Evolutionary conservation across 2,329 filamentous ascomycete genomes (phyloP), one percentile per base, ranked within the genome.

Genomic region (Hortaea sp.): DNA sequence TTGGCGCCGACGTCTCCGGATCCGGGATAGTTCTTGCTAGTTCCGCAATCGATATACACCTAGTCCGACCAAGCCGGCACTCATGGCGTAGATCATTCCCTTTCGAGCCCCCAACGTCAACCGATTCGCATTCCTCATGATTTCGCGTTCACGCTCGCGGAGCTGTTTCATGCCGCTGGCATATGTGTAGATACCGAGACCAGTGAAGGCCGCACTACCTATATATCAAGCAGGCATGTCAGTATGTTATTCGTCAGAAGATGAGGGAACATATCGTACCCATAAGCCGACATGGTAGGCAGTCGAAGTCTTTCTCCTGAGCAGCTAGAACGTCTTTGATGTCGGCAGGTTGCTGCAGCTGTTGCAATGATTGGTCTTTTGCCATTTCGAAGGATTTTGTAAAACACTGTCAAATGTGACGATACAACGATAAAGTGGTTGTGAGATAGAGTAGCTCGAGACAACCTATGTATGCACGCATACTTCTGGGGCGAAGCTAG

Each of bases 111-210:
- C 55, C 59, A 73, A 63, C 6, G 68, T 66, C 42, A 72, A 66
- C 46, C 63, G 56, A 43, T 63, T 65, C 31, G 64, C 66, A 51
- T 63, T 68, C 42, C 63, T 62, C 34, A 67, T 44, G 43, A 72
- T 71, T 41, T 62, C 61, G 4, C 56, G 54, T 55, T 71, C 63
- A 29, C 68, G 63, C 35, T 67, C 56, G 7, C 57, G 59, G 27
- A 74, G 60, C 45, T 73, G 69, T 11, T 62, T 58, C 56, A 69
- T 69, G 5, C 70, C 70, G 2, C 69, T 69, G 32, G 66, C 54
- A 56, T 71, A 72, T 5, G 65, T 68, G 58, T 70, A 73, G 27
- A 65, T 61, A 45, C 71, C 71, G 41, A 73, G 66, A 30, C 69
- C 69, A 35, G 68, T 59, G 56, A 74, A 74, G 0, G 63, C 69